phyloP scores from a whole-genome alignment of 805 yeast genomes.

The Hanseniaspora singularis region DNA sequence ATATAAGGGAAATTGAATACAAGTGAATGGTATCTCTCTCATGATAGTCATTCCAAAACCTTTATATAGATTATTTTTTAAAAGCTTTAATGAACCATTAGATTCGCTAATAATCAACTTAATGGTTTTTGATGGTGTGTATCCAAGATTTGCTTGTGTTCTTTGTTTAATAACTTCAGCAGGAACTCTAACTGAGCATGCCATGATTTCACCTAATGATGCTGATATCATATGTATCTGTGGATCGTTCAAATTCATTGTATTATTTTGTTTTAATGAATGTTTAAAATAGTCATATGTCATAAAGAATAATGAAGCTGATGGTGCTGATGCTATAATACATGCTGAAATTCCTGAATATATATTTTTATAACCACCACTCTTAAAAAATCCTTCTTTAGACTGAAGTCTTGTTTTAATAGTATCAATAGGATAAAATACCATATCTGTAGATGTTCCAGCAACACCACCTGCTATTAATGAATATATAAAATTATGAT shows the following conservation, averaged over 20 bases:
- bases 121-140: constrained; percentile 56
- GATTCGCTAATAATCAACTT: constrained; percentile 47
- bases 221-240: constrained; percentile 76
- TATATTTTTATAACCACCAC: constrained; percentile 89
- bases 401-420: constrained; percentile 91
- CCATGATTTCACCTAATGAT: constrained; percentile 80
- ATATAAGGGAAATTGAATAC: constrained; percentile 89
- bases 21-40: constrained; percentile 93
- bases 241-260: constrained; percentile 22
- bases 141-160: constrained; percentile 54
- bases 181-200: constrained; percentile 90
- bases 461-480: constrained; percentile 78
- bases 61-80: constrained; percentile 62
- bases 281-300: constrained; percentile 71
- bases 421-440: constrained; percentile 93
- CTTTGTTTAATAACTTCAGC: constrained; percentile 94
- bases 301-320: constrained; percentile 63
- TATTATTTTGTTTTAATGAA: constrained; percentile 26
- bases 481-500: constrained; percentile 23
- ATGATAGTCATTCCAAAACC: constrained; percentile 89
- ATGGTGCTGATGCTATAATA: constrained; percentile 88
- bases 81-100: constrained; percentile 58
- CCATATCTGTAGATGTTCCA: constrained; percentile 89
- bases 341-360: constrained; percentile 90
- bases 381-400: constrained; percentile 78